Base-by-base conservation (phyloP, 2,329 filamentous ascomycete genomes). In the Aureobasidium zeae region DNA sequence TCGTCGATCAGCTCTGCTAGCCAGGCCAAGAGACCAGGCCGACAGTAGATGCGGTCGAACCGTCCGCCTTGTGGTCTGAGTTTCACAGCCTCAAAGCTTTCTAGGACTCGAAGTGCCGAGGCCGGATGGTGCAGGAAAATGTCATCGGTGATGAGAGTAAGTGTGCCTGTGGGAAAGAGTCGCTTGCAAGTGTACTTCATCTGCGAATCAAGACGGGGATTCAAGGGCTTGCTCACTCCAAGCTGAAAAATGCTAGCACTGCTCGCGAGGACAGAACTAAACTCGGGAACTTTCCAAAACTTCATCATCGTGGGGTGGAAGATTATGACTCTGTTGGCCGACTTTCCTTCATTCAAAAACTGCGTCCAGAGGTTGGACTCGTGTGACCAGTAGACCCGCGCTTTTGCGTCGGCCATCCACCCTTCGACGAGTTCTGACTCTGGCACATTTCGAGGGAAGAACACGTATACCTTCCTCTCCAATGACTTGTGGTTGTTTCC, bases 81-180 rank as follows among this genome's bases (percentile, higher is more conserved):
- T 28, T 56, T 53, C 20, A 59, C 53, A 28, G 52, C 48, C 20
- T 60, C 46, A 46, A 65, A 64, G 0, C 51, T 47, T n/a, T 61
- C 46, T 7, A 69, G 50, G 10, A 69, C 59, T 6, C 55, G 42
- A 2, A 61, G 48, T 1, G 63, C 64, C 20, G 60, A 49, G 34
- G 55, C 53, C 4, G 66, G 66, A 33, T 60, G 49, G 31, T 62
- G 48, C n/a, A 57, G 50, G 31, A 69, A 64, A 1, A 67, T 56
- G 20, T 68, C 62, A 28, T 69, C 66, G 1, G 65, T 68, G 12
- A 69, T 62, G 49, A 65, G 64, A 9, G 63, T 58, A 5, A 65
- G 56, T 5, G 55, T 56, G 5, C 65, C 66, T 17, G 53, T 49
- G 1, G 64, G 62, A 32, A 68, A 67, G 48, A 60, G 35, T 46